Base-by-base conservation (phyloP, 768 basidiomycete species). In the Boletus insuetus region DNA sequence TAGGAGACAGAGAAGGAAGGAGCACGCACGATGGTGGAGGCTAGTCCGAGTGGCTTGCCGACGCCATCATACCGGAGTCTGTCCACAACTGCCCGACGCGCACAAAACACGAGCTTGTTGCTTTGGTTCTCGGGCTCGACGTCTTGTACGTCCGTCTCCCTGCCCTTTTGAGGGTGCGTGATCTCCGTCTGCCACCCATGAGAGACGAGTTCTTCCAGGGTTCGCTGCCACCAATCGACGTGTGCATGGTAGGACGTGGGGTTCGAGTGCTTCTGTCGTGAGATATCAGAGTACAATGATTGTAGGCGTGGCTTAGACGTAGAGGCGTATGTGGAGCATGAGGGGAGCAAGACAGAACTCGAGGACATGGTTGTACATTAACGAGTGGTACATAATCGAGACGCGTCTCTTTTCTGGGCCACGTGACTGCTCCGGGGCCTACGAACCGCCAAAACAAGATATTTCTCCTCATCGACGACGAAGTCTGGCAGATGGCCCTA, bases 241-340 rank as follows among this genome's bases (percentile, higher is more conserved):
- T 91, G 90, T 12, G 91, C 83, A 46, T 82, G 73, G 69, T 86
- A 97, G 5, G 91, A 86, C 2, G 87, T 80, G 0, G 92, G 89
- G 69, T 98, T 95, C 1, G 91, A 87, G 46, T 83, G 75, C 63
- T 88, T 91, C 72, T 95, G 92, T 13, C 84, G 77, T 0, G 89
- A 84, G 54, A 95, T 85, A 65, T 95, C 93, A 9, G 94, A 89
- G 72, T 95, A 98, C 8, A 98, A 77, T 0, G 93, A 83, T 58
- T 89, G 85, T 0, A 92, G 76, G 9, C 90, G 84, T 22, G 80
- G 64, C 11, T 63, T 70, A 16, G 73, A 68, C 3, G 64, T 72
- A 11, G 67, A 63, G 13, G 61, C 57, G 14, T 70, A 72, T 19
- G 64, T 64, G 50, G 68, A 51, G 13, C 67, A 66, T 3, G 65